phyloP scores from a whole-genome alignment of 805 yeast genomes.

The Metschnikowia shivogae region DNA sequence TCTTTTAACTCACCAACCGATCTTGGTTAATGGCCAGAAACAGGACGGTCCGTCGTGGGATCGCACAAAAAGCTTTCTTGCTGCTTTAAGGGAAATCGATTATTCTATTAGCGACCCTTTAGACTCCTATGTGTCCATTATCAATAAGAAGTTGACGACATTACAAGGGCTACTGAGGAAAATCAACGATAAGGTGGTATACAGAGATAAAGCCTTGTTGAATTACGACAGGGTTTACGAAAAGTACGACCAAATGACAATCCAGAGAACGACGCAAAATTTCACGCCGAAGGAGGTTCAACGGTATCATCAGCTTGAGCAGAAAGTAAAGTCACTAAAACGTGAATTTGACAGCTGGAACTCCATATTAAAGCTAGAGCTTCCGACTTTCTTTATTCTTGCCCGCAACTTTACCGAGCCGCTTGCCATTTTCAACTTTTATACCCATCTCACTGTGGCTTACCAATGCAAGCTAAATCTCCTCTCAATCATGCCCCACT shows the following conservation, averaged over 20 bases:
- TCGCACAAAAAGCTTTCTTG: slow-evolving; percentile 17
- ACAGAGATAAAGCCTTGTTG: slow-evolving; percentile 31
- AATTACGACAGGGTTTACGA: slow-evolving; percentile 35
- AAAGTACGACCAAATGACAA: slow-evolving; percentile 23
- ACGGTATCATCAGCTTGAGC: slow-evolving; percentile 21
- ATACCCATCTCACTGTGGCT: slow-evolving; percentile 30
- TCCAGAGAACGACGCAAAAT: slow-evolving; percentile 35
- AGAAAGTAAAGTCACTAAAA: slow-evolving; percentile 23
- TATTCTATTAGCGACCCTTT: slow-evolving; percentile 12
- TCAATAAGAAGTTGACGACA: slow-evolving; percentile 15
- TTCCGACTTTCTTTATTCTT: slow-evolving; percentile 41
- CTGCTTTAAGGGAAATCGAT: slow-evolving; percentile 14
- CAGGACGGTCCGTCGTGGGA: slow-evolving; percentile 19
- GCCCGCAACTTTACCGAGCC: slow-evolving; percentile 28
- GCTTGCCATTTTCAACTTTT: slow-evolving; percentile 33
- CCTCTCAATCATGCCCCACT: slow-evolving; percentile 12
- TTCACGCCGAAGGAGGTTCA: slow-evolving; percentile 29
- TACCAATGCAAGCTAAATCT: slow-evolving; percentile 29
- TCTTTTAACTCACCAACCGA: slow-evolving; percentile 7
- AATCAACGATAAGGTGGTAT: slow-evolving; percentile 25
- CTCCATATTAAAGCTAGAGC: slow-evolving; percentile 38
- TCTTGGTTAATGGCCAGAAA: not conserved
- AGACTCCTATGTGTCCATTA: slow-evolving; percentile 3
- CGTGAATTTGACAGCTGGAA: slow-evolving; percentile 34
- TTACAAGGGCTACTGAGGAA: slow-evolving; percentile 17